A percentile compares a stretch with the other conserved stretches of the same genome.
Conservation (phyloP, 768 basidiomycete species). For the Crassisporium funariophilum region DNA sequence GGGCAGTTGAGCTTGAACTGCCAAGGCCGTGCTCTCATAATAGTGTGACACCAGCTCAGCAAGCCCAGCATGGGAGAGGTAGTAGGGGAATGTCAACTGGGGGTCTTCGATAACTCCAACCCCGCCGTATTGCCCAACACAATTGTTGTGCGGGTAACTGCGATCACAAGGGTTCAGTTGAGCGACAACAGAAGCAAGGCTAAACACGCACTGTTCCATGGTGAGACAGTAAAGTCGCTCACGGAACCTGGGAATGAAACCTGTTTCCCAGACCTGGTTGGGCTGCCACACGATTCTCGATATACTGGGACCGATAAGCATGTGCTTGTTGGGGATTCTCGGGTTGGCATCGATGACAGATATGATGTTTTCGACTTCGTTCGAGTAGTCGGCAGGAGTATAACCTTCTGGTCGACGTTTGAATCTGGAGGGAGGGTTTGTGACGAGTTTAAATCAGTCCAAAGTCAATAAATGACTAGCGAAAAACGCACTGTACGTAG, state of each 20-base stretch:
- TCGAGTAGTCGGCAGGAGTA: conserved; percentile 44
- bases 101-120: conserved; percentile 40
- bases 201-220: conserved; percentile 55
- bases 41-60: conserved; percentile 54
- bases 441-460: no score
- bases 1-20: conserved; percentile 44
- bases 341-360: conserved; percentile 24
- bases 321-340: conserved; percentile 27
- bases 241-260: conserved; percentile 47
- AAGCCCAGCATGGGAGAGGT: conserved; percentile 61
- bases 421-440: conserved; percentile 28
- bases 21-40: conserved; percentile 46
- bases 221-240: conserved; percentile 44
- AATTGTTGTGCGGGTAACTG: conserved; percentile 57
- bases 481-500: conserved; percentile 42
- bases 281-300: conserved; percentile 56
- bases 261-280: conserved; percentile 49
- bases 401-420: conserved; percentile 36
- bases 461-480: conserved; percentile 4
- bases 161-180: background rate
- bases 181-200: background rate
- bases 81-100: conserved; percentile 51
- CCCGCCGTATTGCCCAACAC: conserved; percentile 48
- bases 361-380: conserved; percentile 38
- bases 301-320: conserved; percentile 66